Conservation (phyloP, 2,329 filamentous ascomycete genomes). For the Emmonsiellopsis sp. region DNA sequence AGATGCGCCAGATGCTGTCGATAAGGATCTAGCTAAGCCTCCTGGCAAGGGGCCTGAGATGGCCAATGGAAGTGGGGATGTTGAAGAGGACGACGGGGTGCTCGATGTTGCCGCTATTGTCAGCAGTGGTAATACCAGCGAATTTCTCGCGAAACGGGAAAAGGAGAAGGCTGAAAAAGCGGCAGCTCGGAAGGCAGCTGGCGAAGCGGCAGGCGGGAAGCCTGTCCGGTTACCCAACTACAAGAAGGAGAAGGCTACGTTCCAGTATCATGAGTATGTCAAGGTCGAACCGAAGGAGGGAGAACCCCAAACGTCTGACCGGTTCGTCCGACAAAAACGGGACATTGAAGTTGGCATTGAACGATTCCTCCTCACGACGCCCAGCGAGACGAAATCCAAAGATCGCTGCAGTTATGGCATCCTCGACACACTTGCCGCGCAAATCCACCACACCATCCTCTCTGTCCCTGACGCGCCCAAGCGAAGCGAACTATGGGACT, state of each 20-base stretch:
- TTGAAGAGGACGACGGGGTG: constrained; percentile 51
- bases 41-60: constrained; percentile 48
- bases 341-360: constrained; percentile 56
- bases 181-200: constrained; percentile 42
- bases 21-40: constrained; percentile 28
- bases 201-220: constrained; percentile 35
- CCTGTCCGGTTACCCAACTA: constrained; percentile 47
- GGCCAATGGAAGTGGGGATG: constrained; percentile 34
- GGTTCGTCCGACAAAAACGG: constrained; percentile 41
- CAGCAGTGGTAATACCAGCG: constrained; percentile 51
- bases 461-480: constrained; percentile 76
- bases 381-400: constrained; percentile 21
- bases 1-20: constrained; percentile 46
- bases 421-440: constrained; percentile 72
- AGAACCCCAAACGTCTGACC: constrained; percentile 37
- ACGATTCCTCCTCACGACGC: constrained; percentile 49
- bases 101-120: constrained; percentile 58
- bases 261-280: constrained; percentile 52
- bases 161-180: constrained; percentile 52
- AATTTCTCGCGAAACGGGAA: constrained; percentile 54
- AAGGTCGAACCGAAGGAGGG: constrained; percentile 45
- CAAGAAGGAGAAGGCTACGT: constrained; percentile 49
- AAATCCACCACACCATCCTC: constrained; percentile 75
- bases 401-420: constrained; percentile 47
- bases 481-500: constrained; percentile 83